Percentiles rank a stretch among this genome's conserved stretches.
phyloP scores from a whole-genome alignment of 1,284 basidiomycete genomes.

The Ganoderma sinense region DNA sequence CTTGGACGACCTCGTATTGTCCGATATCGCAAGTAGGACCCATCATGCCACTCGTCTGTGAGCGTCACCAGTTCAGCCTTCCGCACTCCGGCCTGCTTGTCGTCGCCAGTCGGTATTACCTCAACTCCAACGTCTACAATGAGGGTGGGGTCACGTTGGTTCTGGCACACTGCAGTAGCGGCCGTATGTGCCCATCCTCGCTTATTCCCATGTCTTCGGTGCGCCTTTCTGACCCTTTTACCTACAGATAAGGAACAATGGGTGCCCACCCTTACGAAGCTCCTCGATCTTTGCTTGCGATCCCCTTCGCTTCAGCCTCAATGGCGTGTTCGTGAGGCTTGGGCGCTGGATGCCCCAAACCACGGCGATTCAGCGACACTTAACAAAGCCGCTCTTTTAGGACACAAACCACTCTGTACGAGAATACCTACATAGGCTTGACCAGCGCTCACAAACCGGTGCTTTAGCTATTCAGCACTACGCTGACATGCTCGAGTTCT shows the following conservation, averaged over 20 bases:
- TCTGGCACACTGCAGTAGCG: conserved; percentile 40
- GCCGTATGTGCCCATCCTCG: conserved; percentile 41
- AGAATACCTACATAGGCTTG: neutral
- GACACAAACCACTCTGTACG: conserved; percentile 5
- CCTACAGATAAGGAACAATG: conserved; percentile 60
- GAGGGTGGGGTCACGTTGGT: conserved; percentile 1
- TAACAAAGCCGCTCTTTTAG: neutral
- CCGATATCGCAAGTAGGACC: too few relatives aligned
- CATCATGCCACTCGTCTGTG: neutral
- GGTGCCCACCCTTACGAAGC: conserved; percentile 49
- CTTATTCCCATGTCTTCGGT: neutral
- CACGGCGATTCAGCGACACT: conserved; percentile 17
- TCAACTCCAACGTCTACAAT: neutral
- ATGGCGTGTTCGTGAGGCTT: conserved; percentile 52
- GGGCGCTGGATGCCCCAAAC: conserved; percentile 53
- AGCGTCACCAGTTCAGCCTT: neutral
- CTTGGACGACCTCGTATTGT: too few relatives aligned
- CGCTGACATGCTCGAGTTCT: conserved; percentile 4
- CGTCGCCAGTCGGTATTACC: neutral
- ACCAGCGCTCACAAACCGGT: too few relatives aligned
- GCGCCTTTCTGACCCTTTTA: too few relatives aligned
- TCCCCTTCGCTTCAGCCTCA: conserved; percentile 23
- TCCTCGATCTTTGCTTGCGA: conserved; percentile 44
- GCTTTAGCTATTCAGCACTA: conserved; percentile 7
- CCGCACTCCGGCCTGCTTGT: neutral